phyloP scores from a whole-genome alignment of 208 protist species.

The Acanthamoeba quina region DNA sequence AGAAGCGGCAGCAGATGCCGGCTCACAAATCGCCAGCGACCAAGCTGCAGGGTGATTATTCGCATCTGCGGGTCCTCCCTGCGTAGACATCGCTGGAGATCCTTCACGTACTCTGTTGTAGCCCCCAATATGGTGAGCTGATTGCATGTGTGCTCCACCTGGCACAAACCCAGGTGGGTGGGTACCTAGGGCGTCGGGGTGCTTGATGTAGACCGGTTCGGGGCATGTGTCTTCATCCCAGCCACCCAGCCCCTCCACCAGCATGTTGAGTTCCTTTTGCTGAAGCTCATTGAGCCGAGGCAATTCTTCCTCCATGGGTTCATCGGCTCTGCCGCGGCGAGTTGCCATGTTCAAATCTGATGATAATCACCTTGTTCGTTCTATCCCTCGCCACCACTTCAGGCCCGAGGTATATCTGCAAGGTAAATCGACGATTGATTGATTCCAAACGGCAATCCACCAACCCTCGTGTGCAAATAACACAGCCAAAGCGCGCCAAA shows the following conservation, averaged over 20 bases:
- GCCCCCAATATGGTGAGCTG: not conserved
- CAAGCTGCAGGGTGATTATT: conserved; percentile 42
- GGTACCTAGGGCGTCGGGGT: conserved; percentile 17
- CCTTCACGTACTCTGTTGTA: conserved; percentile 16
- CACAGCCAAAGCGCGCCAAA: not conserved
- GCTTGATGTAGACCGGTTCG: not conserved
- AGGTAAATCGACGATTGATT: not conserved
- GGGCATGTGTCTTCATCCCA: conserved; percentile 28
- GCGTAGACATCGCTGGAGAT: conserved; percentile 39
- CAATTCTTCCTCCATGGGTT: not conserved
- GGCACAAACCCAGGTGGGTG: not conserved
- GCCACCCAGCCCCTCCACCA: conserved; percentile 1
- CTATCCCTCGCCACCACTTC: not conserved
- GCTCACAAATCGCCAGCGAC: conserved; percentile 41
- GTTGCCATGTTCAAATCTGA: not conserved
- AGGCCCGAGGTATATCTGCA: not conserved
- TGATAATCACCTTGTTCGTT: not conserved
- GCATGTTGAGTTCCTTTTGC: not conserved
- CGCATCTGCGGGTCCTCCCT: conserved; percentile 37
- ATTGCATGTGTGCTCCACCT: not conserved
- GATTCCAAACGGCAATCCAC: not conserved
- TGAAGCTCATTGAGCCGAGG: conserved; percentile 10
- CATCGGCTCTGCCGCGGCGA: not conserved
- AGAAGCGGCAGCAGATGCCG: conserved; percentile 55
- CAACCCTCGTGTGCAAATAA: not conserved